Percentiles rank a stretch among this genome's conserved stretches.
Conservation (phyloP, 768 basidiomycete species). For the Lactarius psammicola region DNA sequence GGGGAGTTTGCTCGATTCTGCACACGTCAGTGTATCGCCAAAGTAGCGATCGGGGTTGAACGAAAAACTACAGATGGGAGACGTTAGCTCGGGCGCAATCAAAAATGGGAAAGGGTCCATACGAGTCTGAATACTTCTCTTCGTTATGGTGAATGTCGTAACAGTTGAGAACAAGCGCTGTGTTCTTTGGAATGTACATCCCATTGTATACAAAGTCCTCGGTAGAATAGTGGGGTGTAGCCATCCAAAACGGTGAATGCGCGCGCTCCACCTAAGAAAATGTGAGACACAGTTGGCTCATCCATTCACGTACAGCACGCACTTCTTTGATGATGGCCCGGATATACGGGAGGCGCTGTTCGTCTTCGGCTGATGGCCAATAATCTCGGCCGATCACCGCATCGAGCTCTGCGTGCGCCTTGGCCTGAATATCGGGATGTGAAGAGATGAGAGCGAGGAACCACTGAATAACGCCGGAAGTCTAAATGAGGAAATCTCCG, state of each 20-base stretch:
- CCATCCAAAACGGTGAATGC: slow-evolving; percentile 35
- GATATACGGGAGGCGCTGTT: slow-evolving; percentile 32
- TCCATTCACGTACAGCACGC: slow-evolving; percentile 6
- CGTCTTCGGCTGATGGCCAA: slow-evolving; percentile 32
- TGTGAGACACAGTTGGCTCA: background rate
- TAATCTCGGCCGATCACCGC: slow-evolving; percentile 30
- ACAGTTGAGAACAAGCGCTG: slow-evolving; percentile 33
- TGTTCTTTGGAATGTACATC: slow-evolving; percentile 35
- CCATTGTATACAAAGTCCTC: slow-evolving; percentile 37
- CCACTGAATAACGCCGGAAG: slow-evolving; percentile 39
- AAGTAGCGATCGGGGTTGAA: slow-evolving; percentile 49
- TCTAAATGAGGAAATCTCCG: slow-evolving; percentile 29
- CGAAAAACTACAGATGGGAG: slow-evolving; percentile 23
- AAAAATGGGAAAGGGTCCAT: slow-evolving; percentile 31
- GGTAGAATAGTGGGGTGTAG: slow-evolving; percentile 34
- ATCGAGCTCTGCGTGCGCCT: slow-evolving; percentile 36
- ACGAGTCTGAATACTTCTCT: slow-evolving; percentile 42
- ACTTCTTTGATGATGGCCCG: slow-evolving; percentile 35
- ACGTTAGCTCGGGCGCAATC: background rate
- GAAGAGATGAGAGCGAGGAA: slow-evolving; percentile 31
- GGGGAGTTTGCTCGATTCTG: slow-evolving; percentile 45
- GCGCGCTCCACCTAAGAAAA: slow-evolving; percentile 30
- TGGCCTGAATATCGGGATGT: slow-evolving; percentile 32
- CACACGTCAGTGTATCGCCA: slow-evolving; percentile 38
- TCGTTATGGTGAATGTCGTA: slow-evolving; percentile 34